Percentiles rank a stretch among this genome's conserved stretches.
These are phyloP conservation scores for Kregervanrija fluxuum DNA, from an alignment of 805 yeast genomes.

Conservation along the genomic window DNA sequence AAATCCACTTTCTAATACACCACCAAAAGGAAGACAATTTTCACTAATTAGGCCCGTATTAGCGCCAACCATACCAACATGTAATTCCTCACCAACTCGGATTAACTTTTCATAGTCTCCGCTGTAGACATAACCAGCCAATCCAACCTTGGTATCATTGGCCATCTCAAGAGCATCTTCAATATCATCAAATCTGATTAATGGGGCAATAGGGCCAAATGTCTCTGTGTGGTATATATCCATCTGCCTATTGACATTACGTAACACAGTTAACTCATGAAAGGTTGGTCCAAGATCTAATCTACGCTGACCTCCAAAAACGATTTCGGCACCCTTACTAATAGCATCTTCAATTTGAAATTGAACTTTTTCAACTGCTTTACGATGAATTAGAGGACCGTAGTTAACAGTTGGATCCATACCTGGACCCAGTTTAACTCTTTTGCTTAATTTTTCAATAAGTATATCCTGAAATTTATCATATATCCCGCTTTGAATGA, in stretches of 20 bases:
- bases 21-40: conserved; percentile 62
- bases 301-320: conserved; percentile 52
- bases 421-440: conserved; percentile 57
- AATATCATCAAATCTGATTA: conserved; percentile 45
- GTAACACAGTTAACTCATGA: conserved; percentile 58
- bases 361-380: conserved; percentile 51
- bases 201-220: conserved; percentile 72
- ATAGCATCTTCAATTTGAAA: conserved; percentile 58
- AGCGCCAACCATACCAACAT: conserved; percentile 73
- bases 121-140: conserved; percentile 69
- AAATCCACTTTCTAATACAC: conserved; percentile 65
- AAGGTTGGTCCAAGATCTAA: conserved; percentile 57
- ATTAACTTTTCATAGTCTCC: conserved; percentile 42
- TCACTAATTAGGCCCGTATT: conserved; percentile 67
- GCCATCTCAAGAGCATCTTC: conserved; percentile 52
- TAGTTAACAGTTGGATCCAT: conserved; percentile 50
- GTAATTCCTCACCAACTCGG: conserved; percentile 51
- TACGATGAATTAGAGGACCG: conserved; percentile 63
- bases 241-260: conserved; percentile 51
- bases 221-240: conserved; percentile 55
- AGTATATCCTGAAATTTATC: conserved; percentile 49
- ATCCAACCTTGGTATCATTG: conserved; percentile 57
- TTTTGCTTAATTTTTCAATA: conserved; percentile 32
- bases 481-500: conserved; percentile 52
- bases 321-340: conserved; percentile 49